These are phyloP conservation scores for Silene vulgaris DNA, from an alignment of 179 eudicot species.

Conservation along the genomic window DNA sequence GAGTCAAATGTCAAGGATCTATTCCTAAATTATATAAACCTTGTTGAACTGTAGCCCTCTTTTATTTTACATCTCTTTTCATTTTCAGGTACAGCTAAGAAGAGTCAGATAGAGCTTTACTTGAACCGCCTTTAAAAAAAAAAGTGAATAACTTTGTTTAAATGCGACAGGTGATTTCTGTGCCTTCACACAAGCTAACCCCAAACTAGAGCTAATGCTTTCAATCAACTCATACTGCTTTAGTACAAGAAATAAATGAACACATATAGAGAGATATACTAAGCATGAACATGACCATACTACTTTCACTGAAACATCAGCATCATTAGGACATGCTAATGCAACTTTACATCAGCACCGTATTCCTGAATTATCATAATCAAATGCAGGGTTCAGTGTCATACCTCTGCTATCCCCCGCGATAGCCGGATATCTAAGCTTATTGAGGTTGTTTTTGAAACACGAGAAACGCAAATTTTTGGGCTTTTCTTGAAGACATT, in stretches of 20 bases:
- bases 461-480: constrained; percentile 58
- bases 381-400: constrained; percentile 20
- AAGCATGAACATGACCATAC: not conserved
- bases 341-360: not conserved
- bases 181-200: not conserved
- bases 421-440: constrained; percentile 86
- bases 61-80: not conserved
- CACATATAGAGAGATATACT: constrained; percentile 2
- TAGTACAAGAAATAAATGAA: constrained; percentile 1
- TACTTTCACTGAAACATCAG: constrained; percentile 2
- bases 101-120: not conserved
- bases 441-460: constrained; percentile 76
- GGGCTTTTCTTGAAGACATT: constrained; percentile 54
- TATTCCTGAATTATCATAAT: not conserved
- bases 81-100: not conserved
- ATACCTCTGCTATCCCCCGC: constrained; percentile 90
- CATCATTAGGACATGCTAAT: constrained; percentile 8
- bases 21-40: not conserved
- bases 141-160: not conserved
- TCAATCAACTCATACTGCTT: not conserved
- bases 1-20: not conserved
- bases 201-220: not conserved
- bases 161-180: not conserved
- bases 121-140: not conserved
- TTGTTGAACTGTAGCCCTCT: not conserved